phyloP scores from a whole-genome alignment of 2,329 filamentous ascomycete genomes.

The Graphilbum fragrans region DNA sequence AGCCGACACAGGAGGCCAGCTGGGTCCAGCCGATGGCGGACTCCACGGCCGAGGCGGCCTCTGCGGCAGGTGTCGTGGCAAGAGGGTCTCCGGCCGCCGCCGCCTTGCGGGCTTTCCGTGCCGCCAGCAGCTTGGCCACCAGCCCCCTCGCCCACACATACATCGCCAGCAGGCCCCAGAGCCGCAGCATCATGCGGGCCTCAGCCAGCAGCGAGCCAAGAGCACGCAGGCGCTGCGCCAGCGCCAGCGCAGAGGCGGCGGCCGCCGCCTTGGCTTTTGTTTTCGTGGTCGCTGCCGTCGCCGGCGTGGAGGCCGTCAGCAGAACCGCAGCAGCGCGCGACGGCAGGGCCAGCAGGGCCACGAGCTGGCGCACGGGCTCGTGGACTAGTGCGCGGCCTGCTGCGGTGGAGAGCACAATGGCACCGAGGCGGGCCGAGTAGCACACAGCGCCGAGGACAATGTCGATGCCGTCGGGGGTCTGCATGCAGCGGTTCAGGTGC shows the following conservation, averaged over 20 bases:
- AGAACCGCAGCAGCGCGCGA: constrained; percentile 31
- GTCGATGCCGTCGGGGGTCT: constrained; percentile 58
- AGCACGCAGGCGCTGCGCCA: constrained; percentile 41
- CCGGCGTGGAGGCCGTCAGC: constrained; percentile 14
- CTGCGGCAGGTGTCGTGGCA: constrained; percentile 15
- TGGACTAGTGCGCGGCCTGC: constrained; percentile 45
- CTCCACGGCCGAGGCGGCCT: constrained; percentile 32
- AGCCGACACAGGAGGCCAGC: constrained; percentile 53
- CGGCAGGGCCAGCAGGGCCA: constrained; percentile 39
- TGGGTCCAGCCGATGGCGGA: constrained; percentile 51
- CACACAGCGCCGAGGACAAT: constrained; percentile 54
- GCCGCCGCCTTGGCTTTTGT: constrained; percentile 10
- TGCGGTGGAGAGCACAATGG: constrained; percentile 36
- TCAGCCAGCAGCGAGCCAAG: constrained; percentile 58
- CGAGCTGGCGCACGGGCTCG: constrained; percentile 33
- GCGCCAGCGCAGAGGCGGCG: constrained; percentile 31
- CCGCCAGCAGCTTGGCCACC: constrained; percentile 16
- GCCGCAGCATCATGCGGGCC: constrained; percentile 57
- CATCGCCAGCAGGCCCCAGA: constrained; percentile 68
- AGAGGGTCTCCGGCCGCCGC: constrained; percentile 24
- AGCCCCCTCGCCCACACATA: constrained; percentile 53
- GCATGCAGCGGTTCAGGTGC: constrained; percentile 50
- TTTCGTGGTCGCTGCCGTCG: neutral
- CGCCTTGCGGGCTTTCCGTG: constrained; percentile 16
- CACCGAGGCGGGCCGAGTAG: constrained; percentile 50